Conservation (phyloP, 2,329 filamentous ascomycete species). For the Xylariaceae sp. region DNA sequence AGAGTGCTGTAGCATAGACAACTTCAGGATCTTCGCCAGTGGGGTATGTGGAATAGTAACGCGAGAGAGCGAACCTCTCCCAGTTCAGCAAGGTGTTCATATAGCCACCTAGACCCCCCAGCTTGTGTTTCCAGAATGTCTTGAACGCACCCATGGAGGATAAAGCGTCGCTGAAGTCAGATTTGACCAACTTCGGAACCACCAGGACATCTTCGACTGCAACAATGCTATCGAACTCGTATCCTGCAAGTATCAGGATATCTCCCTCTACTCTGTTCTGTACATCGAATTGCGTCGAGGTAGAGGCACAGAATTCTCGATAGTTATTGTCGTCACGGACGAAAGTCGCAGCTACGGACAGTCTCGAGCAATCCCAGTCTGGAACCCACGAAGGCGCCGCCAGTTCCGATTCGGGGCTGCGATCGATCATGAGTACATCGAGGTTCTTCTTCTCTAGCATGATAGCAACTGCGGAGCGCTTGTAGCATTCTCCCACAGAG, state of each 20-base stretch:
- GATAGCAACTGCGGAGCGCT: constrained; percentile 1
- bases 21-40: neutral
- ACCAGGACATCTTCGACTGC: neutral
- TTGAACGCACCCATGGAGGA: neutral
- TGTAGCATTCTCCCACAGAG: constrained; percentile 5
- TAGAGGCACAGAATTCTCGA: neutral
- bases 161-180: neutral
- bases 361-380: neutral
- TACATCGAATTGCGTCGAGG: neutral
- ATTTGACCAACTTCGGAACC: neutral
- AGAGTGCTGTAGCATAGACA: neutral
- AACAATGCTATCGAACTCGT: constrained; percentile 1
- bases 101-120: neutral
- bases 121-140: neutral
- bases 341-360: neutral
- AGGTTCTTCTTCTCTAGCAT: constrained; percentile 1
- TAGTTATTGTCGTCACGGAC: neutral
- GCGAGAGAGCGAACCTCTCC: constrained; percentile 2
- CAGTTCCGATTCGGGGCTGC: neutral
- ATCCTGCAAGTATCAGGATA: constrained; percentile 1
- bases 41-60: neutral
- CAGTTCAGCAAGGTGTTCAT: neutral
- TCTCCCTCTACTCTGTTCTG: neutral
- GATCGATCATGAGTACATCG: neutral
- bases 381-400: constrained; percentile 3